Percentiles rank a stretch among this genome's conserved stretches.
phyloP scores from a whole-genome alignment of 352 stramenopile genomes.

The Chrysophaeum taylorii region DNA sequence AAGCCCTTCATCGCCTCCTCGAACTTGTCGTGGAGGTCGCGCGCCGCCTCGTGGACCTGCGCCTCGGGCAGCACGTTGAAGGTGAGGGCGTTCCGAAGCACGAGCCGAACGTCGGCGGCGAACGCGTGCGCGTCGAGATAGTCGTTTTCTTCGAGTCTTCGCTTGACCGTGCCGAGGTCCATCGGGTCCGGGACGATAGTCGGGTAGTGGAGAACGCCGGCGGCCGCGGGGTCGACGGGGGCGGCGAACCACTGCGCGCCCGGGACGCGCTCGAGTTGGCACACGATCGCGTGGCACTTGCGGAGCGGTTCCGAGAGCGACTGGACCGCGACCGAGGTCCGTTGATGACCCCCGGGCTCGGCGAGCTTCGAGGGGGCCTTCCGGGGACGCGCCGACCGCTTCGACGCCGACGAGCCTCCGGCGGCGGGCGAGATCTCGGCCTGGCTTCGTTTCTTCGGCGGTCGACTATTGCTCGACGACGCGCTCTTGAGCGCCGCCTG shows the following conservation, averaged over 20 bases:
- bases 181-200: constrained; percentile 29
- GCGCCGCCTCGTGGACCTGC: constrained; percentile 4
- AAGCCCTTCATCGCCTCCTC: background rate
- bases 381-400: background rate
- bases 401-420: background rate
- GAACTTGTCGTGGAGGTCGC: constrained; percentile 4
- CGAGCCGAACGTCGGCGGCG: constrained; percentile 36
- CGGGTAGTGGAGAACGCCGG: constrained; percentile 28
- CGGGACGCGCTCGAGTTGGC: background rate
- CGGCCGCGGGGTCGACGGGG: constrained; percentile 26
- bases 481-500: background rate
- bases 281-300: background rate
- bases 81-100: constrained; percentile 73
- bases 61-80: constrained; percentile 52
- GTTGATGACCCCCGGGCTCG: background rate
- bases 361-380: background rate
- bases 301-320: background rate
- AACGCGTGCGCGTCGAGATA: constrained; percentile 22
- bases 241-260: constrained; percentile 23
- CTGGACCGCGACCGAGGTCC: background rate
- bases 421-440: background rate
- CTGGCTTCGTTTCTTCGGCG: background rate
- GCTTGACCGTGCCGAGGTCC: constrained; percentile 30
- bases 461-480: background rate
- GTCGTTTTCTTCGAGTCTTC: constrained; percentile 17